A percentile compares a stretch with the other conserved stretches of the same genome.
Evolutionary conservation across 352 stramenopile genomes (phyloP).

Genomic region (Aphanomyces stellatus): DNA sequence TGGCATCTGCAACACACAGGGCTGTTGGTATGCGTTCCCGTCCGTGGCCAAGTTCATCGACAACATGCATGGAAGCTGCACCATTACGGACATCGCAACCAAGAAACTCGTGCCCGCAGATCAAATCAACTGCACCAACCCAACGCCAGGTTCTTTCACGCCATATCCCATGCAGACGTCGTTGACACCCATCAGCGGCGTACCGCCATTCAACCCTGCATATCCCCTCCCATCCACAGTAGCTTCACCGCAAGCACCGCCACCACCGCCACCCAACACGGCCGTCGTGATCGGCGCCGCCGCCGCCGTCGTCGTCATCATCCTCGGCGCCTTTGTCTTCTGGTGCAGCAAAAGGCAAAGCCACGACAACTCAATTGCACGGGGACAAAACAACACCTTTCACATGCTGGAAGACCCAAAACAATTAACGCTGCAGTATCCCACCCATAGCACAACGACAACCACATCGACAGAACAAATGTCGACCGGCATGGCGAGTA

Average conservation of each 20-base stretch:
- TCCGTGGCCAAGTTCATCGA: not conserved
- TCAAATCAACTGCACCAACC: slow-evolving; percentile 3
- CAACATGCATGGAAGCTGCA: not conserved
- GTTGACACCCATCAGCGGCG: not conserved
- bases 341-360: not conserved
- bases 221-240: not conserved
- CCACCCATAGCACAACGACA: not conserved
- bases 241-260: not conserved
- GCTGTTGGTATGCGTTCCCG: not conserved
- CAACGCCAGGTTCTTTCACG: not conserved
- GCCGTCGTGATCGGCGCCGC: not conserved
- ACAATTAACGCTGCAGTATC: not conserved
- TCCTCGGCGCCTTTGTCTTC: not conserved
- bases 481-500: not conserved
- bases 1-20: not conserved
- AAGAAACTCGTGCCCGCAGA: not conserved
- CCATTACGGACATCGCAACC: not conserved
- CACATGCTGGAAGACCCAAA: not conserved
- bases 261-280: not conserved
- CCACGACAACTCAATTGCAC: not conserved
- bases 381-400: not conserved
- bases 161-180: not conserved
- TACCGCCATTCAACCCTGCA: not conserved
- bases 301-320: not conserved
- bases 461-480: not conserved